A percentile compares a stretch with the other conserved stretches of the same genome.
These are phyloP conservation scores for Ascochyta rabiei DNA, from an alignment of 2,329 filamentous ascomycete genomes.

Conservation along the genomic window DNA sequence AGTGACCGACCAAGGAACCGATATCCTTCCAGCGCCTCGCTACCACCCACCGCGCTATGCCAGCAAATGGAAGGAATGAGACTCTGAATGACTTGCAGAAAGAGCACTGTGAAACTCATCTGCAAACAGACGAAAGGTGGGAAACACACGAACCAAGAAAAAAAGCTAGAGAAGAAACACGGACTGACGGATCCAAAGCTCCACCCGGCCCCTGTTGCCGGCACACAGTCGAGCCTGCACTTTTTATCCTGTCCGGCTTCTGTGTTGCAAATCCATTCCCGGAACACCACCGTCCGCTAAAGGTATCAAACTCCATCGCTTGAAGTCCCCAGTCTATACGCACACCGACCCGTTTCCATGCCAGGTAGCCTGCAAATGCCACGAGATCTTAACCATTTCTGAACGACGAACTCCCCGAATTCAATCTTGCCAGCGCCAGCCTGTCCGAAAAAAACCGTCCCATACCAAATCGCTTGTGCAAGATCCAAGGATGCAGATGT, in stretches of 20 bases:
- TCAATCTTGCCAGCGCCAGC: constrained; percentile 44
- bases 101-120: constrained; percentile 6
- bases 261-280: constrained; percentile 38
- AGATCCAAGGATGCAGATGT: constrained; percentile 41
- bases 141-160: constrained; percentile 7
- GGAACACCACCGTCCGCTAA: constrained; percentile 43
- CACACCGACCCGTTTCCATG: constrained; percentile 40
- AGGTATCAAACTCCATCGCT: constrained; percentile 49
- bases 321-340: constrained; percentile 48
- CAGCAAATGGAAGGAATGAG: constrained; percentile 17
- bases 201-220: constrained; percentile 5
- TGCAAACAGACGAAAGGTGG: constrained; percentile 4
- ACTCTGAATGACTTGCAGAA: constrained; percentile 11
- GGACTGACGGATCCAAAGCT: constrained; percentile 16
- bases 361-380: constrained; percentile 47
- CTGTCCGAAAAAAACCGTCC: constrained; percentile 42
- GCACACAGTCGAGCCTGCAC: constrained; percentile 21
- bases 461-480: constrained; percentile 44
- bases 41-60: constrained; percentile 21
- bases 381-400: constrained; percentile 46
- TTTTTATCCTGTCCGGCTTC: constrained; percentile 41
- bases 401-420: constrained; percentile 47
- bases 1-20: constrained; percentile 17
- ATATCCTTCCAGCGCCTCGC: constrained; percentile 20
- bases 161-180: constrained; percentile 6